Evolutionary conservation across 495 filamentous ascomycete genomes (phyloP).

Genomic region (Tuber borchii): DNA sequence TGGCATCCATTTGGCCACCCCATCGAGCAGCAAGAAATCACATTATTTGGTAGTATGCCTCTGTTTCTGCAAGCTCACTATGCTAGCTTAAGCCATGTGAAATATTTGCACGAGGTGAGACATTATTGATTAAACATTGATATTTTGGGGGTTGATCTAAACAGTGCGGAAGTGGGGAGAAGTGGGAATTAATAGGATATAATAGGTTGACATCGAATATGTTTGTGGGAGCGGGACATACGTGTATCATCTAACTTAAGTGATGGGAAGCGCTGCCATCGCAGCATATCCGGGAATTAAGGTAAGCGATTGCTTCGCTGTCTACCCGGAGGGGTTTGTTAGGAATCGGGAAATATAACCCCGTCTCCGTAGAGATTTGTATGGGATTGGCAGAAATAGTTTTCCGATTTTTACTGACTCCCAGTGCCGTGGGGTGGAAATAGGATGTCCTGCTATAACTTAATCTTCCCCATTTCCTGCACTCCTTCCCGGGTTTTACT

Average conservation of each 20-base stretch:
- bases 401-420: too few relatives aligned
- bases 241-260: neutral
- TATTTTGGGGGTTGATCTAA: neutral
- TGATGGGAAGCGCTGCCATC: neutral
- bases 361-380: too few relatives aligned
- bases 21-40: neutral
- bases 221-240: neutral
- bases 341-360: too few relatives aligned
- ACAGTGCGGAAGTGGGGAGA: neutral
- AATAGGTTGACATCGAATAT: neutral
- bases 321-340: too few relatives aligned
- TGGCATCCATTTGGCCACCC: neutral
- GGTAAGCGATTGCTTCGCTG: neutral
- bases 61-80: neutral
- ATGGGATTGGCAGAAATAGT: too few relatives aligned
- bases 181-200: neutral
- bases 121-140: neutral
- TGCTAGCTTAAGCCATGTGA: neutral
- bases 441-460: neutral
- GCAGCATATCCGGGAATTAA: neutral
- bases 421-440: neutral
- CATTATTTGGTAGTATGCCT: neutral
- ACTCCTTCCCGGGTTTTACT: neutral
- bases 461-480: neutral
- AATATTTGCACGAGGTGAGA: neutral